Evolutionary conservation across 768 basidiomycete species (phyloP), one percentile per base, ranked within the genome.

Genomic region (Agrocybe praecox): DNA sequence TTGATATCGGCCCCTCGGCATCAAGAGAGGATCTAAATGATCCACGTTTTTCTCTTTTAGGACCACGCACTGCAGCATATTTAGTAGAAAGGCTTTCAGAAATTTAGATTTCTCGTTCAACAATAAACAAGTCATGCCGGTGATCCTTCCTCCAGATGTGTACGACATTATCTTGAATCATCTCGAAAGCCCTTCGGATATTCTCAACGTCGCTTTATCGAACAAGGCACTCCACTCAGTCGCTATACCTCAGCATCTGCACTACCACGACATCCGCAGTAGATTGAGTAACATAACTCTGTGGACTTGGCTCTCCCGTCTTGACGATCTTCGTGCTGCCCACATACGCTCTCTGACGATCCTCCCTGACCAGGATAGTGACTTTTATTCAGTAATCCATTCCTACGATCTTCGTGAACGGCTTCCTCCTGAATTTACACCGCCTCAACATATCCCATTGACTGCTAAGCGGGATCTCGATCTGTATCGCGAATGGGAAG

Each of bases 191-290:
- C 40, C 21, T 21, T 26, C 23, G 6, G 59, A 60, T 45, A 21
- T 60, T 33, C 59, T 60, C 55, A 60, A 44, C 29, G 14, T 60
- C 10, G 55, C 59, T 5, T 32, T 60, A 49, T 56, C 46, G 9
- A 56, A 21, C 29, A 60, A 53, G 45, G 21, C 36, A 19, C n/a
- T 56, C 9, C 45, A 33, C 36, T 52, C 59, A 14, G 17, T 56
- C n/a, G 50, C 55, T 8, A 46, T 60, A 44, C 59, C 55, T 12
- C 50, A 56, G 4, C 59, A 60, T 40, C 47, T 60, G 18, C 42
- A 60, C 24, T 60, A 56, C 43, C 55, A 55, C 24, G 55, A 60
- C 40, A 56, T 60, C 22, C 46, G 55, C n/a, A 49, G 32, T 6
- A 19, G 33, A 53, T 26, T 60, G 18, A 12, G 32, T 21, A 60